These are phyloP conservation scores for Saccharomycopsis amapae DNA, from an alignment of 805 yeast species.

Conservation along the genomic window DNA sequence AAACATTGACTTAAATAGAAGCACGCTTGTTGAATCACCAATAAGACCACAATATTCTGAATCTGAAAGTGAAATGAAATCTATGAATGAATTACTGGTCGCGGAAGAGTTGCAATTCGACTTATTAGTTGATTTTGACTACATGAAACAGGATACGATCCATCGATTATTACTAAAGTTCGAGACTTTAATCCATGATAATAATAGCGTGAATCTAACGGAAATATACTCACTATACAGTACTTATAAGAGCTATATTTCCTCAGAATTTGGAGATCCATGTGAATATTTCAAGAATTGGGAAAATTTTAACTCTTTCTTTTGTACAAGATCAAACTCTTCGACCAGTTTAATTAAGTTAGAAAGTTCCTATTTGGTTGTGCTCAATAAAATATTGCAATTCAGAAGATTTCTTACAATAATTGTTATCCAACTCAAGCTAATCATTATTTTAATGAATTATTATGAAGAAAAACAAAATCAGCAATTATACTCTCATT, in stretches of 20 bases:
- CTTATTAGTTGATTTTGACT: not conserved
- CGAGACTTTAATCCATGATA: not conserved
- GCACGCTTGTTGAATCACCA: not conserved
- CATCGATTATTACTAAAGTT: not conserved
- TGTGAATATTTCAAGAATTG: not conserved
- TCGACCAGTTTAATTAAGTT: not conserved
- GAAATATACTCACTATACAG: not conserved
- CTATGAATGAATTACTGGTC: not conserved
- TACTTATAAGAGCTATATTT: not conserved
- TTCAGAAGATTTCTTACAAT: not conserved
- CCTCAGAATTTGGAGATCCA: conserved; percentile 1
- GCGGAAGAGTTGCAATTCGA: not conserved
- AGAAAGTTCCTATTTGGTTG: not conserved
- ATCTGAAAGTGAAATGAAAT: not conserved
- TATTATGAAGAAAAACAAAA: conserved; percentile 3
- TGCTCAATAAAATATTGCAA: conserved; percentile 1
- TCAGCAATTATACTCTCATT: not conserved
- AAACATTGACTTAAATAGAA: not conserved
- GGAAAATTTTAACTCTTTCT: conserved; percentile 1
- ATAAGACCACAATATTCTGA: not conserved
- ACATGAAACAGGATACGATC: not conserved
- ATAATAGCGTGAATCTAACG: not conserved
- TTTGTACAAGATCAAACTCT: not conserved
- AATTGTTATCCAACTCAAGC: conserved; percentile 1
- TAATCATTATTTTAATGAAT: conserved; percentile 1